Evolutionary conservation across 164 flowering plant species (phyloP).

Genomic region (Magnolia officinalis): DNA sequence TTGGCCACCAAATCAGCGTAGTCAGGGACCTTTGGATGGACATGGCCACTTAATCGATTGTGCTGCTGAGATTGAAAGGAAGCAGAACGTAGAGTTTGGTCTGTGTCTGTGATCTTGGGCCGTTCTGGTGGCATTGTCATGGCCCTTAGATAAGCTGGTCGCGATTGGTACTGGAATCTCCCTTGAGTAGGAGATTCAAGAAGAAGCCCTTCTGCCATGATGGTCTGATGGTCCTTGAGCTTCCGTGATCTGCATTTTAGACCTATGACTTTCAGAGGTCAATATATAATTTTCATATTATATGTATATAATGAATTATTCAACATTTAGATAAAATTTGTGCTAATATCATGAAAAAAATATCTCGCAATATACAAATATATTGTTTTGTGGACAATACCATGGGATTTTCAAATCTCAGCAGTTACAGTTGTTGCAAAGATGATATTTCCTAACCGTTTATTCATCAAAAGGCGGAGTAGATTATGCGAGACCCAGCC

Average conservation of each 20-base stretch:
- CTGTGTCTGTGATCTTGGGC: slow-evolving; percentile 13
- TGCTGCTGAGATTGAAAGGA: slow-evolving; percentile 32
- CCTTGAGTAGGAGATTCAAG: slow-evolving; percentile 13
- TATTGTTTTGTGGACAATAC: too few species aligned
- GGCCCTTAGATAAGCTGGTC: slow-evolving; percentile 43
- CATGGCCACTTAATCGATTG: slow-evolving; percentile 24
- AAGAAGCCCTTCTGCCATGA: slow-evolving; percentile 12
- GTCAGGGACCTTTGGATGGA: slow-evolving; percentile 87
- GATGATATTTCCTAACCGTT: too few species aligned
- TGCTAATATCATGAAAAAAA: too few species aligned
- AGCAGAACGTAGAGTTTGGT: slow-evolving; percentile 25
- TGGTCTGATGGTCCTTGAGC: slow-evolving; percentile 11
- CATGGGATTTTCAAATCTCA: too few species aligned
- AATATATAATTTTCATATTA: neutral
- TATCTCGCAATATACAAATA: too few species aligned
- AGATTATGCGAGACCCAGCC: too few species aligned
- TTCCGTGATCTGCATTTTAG: neutral
- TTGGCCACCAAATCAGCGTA: slow-evolving; percentile 65
- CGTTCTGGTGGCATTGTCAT: slow-evolving; percentile 59
- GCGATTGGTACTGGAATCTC: slow-evolving; percentile 2
- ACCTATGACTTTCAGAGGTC: neutral
- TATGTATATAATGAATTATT: too few species aligned
- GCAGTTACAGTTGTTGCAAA: too few species aligned
- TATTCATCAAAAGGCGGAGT: too few species aligned
- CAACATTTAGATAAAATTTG: too few species aligned